A percentile compares a stretch with the other conserved stretches of the same genome.
These are phyloP conservation scores for Myxozyma melibiosi DNA, from an alignment of 805 yeast genomes.

Conservation along the genomic window DNA sequence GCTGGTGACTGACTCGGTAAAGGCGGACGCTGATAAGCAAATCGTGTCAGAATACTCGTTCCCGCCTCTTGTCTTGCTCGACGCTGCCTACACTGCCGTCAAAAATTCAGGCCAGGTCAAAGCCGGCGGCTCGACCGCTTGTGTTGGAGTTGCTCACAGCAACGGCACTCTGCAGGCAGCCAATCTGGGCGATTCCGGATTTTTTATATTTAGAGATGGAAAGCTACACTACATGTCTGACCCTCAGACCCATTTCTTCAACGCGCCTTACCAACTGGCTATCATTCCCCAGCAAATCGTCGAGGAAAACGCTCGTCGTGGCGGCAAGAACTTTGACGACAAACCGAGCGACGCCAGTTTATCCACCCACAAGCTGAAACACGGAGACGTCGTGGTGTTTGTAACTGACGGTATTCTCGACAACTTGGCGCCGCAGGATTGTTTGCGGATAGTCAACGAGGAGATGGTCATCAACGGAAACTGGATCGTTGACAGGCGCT, in stretches of 20 bases:
- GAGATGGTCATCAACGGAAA: constrained; percentile 43
- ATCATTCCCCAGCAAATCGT: constrained; percentile 65
- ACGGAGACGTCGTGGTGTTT: constrained; percentile 75
- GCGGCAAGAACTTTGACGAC: constrained; percentile 66
- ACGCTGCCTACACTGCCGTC: constrained; percentile 58
- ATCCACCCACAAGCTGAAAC: constrained; percentile 63
- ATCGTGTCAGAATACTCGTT: constrained; percentile 31
- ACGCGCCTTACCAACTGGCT: constrained; percentile 89
- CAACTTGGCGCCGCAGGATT: constrained; percentile 72
- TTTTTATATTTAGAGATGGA: constrained; percentile 74
- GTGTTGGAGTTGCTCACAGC: constrained; percentile 68
- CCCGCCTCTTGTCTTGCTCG: constrained; percentile 54
- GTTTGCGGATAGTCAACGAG: constrained; percentile 67
- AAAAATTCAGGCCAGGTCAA: constrained; percentile 59
- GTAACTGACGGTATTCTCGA: constrained; percentile 96
- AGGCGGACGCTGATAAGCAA: not conserved
- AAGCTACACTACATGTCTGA: constrained; percentile 65
- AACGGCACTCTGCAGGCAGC: constrained; percentile 62
- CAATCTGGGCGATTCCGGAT: constrained; percentile 94
- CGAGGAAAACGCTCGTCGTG: constrained; percentile 23
- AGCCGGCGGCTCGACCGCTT: constrained; percentile 94
- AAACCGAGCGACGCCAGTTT: constrained; percentile 68
- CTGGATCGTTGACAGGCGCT: constrained; percentile 37
- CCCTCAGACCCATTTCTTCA: constrained; percentile 83
- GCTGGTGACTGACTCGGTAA: constrained; percentile 13